Conservation (phyloP, 2,329 filamentous ascomycete species). For the Aureobasidium uvarum region DNA sequence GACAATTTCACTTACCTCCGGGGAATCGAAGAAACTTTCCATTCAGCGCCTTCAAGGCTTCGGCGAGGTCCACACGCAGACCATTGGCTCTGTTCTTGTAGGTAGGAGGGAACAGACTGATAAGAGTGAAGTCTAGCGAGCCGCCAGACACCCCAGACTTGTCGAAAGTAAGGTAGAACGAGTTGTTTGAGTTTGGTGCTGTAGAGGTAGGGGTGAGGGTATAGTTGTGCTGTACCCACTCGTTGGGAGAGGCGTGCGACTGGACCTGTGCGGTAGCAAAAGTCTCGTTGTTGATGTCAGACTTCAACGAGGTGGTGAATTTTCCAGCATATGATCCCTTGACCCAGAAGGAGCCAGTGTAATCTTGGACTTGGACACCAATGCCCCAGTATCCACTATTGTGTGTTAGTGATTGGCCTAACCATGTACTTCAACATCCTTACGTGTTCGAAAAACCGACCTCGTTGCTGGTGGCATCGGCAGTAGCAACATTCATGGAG, state of each 20-base stretch:
- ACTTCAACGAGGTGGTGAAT: conserved; percentile 33
- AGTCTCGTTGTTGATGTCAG: conserved; percentile 29
- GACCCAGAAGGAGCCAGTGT: conserved; percentile 41
- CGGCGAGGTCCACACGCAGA: conserved; percentile 55
- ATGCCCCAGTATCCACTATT: conserved; percentile 37
- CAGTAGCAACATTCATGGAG: conserved; percentile 47
- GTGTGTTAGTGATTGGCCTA: not conserved
- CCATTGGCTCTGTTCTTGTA: conserved; percentile 60
- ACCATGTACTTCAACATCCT: conserved; percentile 28
- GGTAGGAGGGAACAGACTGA: conserved; percentile 61
- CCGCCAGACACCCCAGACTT: conserved; percentile 43
- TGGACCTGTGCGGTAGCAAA: conserved; percentile 26
- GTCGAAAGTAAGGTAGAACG: conserved; percentile 56
- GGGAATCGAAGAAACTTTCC: conserved; percentile 62
- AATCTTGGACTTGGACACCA: conserved; percentile 33
- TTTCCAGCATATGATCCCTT: conserved; percentile 36
- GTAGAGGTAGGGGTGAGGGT: conserved; percentile 34
- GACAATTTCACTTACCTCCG: conserved; percentile 50
- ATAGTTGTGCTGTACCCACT: conserved; percentile 34
- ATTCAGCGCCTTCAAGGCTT: conserved; percentile 53
- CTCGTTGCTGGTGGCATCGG: conserved; percentile 40
- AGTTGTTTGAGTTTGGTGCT: conserved; percentile 38
- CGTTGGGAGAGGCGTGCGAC: conserved; percentile 10
- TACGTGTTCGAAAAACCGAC: conserved; percentile 50
- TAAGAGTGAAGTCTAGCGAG: conserved; percentile 57